These are phyloP conservation scores for Erysimum pusillum DNA, from an alignment of 441 rosid species.

Conservation along the genomic window DNA sequence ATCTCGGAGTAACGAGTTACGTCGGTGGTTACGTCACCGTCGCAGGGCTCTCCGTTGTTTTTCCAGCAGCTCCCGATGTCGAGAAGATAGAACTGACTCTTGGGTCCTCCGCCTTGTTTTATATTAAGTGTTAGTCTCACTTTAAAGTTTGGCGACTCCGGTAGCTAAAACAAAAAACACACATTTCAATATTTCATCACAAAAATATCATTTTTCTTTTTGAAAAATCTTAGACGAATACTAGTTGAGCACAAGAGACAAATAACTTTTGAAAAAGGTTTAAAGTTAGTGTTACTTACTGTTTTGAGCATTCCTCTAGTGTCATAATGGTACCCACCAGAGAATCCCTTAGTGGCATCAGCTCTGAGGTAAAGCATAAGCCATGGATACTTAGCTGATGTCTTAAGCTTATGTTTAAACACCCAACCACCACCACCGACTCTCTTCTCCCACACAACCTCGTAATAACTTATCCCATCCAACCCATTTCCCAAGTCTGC, in stretches of 20 bases:
- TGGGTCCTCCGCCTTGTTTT: constrained; percentile 69
- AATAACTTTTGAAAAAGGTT: not conserved
- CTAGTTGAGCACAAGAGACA: not conserved
- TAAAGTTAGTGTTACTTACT: constrained; percentile 47
- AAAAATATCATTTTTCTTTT: not conserved
- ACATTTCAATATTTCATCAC: not conserved
- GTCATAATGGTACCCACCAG: constrained; percentile 71
- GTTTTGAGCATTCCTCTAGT: constrained; percentile 75
- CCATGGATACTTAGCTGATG: constrained; percentile 71
- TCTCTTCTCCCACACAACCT: constrained; percentile 72
- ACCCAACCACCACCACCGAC: constrained; percentile 68
- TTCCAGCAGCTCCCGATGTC: constrained; percentile 72
- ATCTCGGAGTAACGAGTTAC: constrained; percentile 70
- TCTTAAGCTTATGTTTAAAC: constrained; percentile 65
- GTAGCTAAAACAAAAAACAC: constrained; percentile 61
- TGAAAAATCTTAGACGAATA: not conserved
- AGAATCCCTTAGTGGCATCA: constrained; percentile 73
- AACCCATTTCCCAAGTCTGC: constrained; percentile 34
- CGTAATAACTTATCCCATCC: constrained; percentile 56
- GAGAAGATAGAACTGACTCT: constrained; percentile 59
- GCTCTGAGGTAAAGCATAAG: constrained; percentile 77
- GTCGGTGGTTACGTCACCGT: constrained; percentile 57
- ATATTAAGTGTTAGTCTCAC: constrained; percentile 61
- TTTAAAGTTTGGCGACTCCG: constrained; percentile 66
- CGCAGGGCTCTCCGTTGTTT: constrained; percentile 51